Conservation (phyloP, 495 filamentous ascomycete genomes). For the Aspergillus sparsus region DNA sequence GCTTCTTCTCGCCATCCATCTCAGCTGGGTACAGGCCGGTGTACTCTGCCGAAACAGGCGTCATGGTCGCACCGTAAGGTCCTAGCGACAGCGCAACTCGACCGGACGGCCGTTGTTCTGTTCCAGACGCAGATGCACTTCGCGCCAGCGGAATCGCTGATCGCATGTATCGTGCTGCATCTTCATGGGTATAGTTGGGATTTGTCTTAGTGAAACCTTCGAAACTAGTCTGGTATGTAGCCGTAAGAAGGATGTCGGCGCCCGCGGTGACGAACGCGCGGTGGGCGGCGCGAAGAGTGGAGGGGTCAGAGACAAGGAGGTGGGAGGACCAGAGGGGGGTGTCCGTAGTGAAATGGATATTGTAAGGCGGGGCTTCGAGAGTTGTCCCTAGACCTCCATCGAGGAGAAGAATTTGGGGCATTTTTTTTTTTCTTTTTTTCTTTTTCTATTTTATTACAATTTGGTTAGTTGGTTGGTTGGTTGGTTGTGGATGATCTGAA, state of each 20-base stretch:
- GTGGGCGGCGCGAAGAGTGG: slow-evolving; percentile 55
- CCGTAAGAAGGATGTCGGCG: slow-evolving; percentile 61
- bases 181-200: slow-evolving; percentile 8
- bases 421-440: slow-evolving; percentile 8
- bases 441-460: background rate
- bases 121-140: slow-evolving; percentile 11
- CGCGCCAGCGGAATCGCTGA: slow-evolving; percentile 29
- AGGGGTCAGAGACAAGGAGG: slow-evolving; percentile 52
- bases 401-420: slow-evolving; percentile 39
- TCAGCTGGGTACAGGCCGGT: slow-evolving; percentile 56
- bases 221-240: slow-evolving; percentile 63
- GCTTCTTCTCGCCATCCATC: slow-evolving; percentile 41
- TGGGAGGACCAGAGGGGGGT: slow-evolving; percentile 69
- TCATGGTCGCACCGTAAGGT: slow-evolving; percentile 66
- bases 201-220: slow-evolving; percentile 53
- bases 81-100: slow-evolving; percentile 57
- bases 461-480: background rate
- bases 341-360: slow-evolving; percentile 38
- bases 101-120: background rate
- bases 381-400: slow-evolving; percentile 70
- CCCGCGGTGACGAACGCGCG: slow-evolving; percentile 53
- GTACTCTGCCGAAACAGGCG: slow-evolving; percentile 60
- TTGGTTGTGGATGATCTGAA: background rate
- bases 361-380: slow-evolving; percentile 51
- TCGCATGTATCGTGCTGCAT: slow-evolving; percentile 27